Percentiles rank a stretch among this genome's conserved stretches.
Conservation (phyloP, 139 green algal genomes). For the Monoraphidium neglectum region DNA sequence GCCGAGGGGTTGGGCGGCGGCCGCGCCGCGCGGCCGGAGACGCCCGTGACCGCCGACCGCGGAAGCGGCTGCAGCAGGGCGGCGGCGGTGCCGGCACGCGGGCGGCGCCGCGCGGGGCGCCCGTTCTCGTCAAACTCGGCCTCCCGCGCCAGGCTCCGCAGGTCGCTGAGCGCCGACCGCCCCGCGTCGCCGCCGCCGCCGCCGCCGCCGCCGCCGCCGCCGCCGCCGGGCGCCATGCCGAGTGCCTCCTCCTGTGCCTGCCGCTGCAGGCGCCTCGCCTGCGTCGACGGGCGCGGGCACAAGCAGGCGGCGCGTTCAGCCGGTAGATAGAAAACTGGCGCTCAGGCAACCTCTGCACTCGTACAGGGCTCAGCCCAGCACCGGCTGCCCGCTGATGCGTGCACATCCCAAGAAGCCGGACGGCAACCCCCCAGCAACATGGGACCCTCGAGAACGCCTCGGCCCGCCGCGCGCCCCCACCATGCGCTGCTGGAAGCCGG, state of each 20-base stretch:
- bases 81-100: constrained; percentile 1
- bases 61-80: no score
- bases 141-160: not conserved
- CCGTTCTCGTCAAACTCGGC: constrained; percentile 26
- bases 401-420: no score
- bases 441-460: no score
- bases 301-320: not conserved
- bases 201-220: not conserved
- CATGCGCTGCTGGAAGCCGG: constrained; percentile 87
- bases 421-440: no score
- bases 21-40: no score
- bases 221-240: constrained; percentile 21
- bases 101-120: not conserved
- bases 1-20: no score
- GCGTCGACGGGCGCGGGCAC: not conserved
- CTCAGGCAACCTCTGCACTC: not conserved
- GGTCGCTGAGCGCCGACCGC: no score
- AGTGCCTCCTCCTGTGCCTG: constrained; percentile 17
- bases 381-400: no score
- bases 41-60: no score
- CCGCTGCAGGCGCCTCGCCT: constrained; percentile 73
- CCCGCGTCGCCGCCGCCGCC: constrained; percentile 1
- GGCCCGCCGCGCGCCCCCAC: constrained; percentile 31
- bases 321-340: no score
- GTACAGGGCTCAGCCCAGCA: not conserved